Conservation (phyloP, 78 protist species). For the Cyanophora paradoxa region DNA sequence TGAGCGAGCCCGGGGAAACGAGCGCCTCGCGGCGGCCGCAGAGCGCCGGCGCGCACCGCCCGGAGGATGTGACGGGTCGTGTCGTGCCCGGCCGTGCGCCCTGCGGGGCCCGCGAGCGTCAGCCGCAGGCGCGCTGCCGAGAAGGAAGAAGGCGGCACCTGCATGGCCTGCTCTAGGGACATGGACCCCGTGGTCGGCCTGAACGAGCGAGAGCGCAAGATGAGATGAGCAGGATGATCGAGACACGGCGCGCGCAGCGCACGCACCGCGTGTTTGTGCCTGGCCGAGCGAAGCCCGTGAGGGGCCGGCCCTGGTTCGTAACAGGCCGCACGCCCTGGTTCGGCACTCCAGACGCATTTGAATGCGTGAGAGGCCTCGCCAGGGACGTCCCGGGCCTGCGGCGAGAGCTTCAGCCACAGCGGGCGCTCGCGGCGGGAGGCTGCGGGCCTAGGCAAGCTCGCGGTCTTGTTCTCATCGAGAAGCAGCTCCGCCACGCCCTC, state of each 20-base stretch:
- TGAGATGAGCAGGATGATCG: not conserved
- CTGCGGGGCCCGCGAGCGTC: not conserved
- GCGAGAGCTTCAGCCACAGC: not conserved
- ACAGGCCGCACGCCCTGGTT: slow-evolving; percentile 42
- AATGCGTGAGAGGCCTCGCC: not conserved
- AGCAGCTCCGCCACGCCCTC: slow-evolving; percentile 56
- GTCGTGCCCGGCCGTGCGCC: slow-evolving; percentile 49
- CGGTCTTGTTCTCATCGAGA: slow-evolving; percentile 53
- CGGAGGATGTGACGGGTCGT: slow-evolving; percentile 48
- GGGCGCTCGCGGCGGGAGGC: not conserved
- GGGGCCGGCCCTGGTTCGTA: slow-evolving; percentile 56
- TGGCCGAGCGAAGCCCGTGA: slow-evolving; percentile 73
- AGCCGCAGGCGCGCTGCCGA: not conserved
- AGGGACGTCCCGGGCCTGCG: slow-evolving; percentile 6
- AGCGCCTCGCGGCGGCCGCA: slow-evolving; percentile 39
- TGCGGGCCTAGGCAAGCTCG: slow-evolving; percentile 29
- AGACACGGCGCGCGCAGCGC: not conserved
- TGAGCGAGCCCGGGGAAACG: not conserved
- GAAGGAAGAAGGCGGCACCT: not conserved
- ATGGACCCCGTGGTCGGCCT: not conserved
- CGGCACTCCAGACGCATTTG: not conserved
- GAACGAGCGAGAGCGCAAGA: too few species aligned
- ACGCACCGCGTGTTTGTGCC: slow-evolving; percentile 59
- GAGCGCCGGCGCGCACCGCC: slow-evolving; percentile 52
- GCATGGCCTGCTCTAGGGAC: slow-evolving; percentile 2